phyloP scores from a whole-genome alignment of 139 green algal genomes.

The Chlamydomonas schloesseri region DNA sequence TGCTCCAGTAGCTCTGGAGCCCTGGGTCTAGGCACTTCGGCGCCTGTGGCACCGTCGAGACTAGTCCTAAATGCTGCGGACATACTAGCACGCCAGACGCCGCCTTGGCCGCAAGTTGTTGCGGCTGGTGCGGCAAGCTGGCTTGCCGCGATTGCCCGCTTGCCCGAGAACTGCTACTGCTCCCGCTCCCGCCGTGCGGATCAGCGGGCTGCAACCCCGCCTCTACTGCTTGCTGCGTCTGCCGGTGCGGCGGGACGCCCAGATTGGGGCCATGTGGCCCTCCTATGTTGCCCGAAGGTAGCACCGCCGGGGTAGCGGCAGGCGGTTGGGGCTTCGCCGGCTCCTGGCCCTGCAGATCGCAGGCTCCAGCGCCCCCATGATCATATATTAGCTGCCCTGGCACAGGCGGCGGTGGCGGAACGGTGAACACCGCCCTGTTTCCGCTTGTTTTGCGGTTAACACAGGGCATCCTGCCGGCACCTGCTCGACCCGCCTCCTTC shows the following conservation, averaged over 20 bases:
- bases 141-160: not conserved
- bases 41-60: conserved; percentile 6
- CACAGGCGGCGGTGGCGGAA: conserved; percentile 18
- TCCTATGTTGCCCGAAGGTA: conserved; percentile 12
- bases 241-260: conserved; percentile 17
- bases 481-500: not conserved
- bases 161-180: not conserved
- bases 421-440: conserved; percentile 29
- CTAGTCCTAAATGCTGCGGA: conserved; percentile 17
- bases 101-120: too few species aligned
- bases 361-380: not conserved
- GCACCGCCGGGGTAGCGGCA: not conserved
- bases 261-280: conserved; percentile 39
- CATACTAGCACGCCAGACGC: not conserved
- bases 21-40: conserved; percentile 27
- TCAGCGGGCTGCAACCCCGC: too few species aligned
- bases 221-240: not conserved
- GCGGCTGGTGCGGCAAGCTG: too few species aligned
- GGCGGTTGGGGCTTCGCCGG: not conserved
- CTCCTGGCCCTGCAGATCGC: not conserved
- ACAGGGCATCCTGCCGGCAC: conserved; percentile 28
- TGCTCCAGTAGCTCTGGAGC: conserved; percentile 33
- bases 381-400: conserved; percentile 10
- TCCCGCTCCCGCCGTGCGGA: too few species aligned
- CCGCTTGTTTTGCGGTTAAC: conserved; percentile 29